Base-by-base conservation (phyloP, 2,329 filamentous ascomycete species). In the Ramularia collo-cygni region DNA sequence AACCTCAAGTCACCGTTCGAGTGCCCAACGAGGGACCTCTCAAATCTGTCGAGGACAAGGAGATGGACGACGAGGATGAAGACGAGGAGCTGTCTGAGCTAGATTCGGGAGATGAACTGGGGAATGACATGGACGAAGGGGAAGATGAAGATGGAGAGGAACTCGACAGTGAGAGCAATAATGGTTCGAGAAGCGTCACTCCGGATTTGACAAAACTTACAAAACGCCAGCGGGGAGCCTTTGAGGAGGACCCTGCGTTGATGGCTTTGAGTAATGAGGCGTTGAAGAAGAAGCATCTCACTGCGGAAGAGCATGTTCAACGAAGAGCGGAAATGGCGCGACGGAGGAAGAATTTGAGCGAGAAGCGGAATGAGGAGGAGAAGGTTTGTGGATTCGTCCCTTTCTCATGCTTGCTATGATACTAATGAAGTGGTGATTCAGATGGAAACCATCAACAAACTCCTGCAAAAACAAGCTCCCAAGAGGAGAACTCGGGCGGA, bases 401-500 rank as follows among this genome's bases (percentile, higher is more conserved):
- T n/a, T n/a, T n/a, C n/a, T n/a, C n/a, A n/a, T n/a, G n/a, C n/a
- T n/a, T n/a, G n/a, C n/a, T n/a, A n/a, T n/a, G n/a, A n/a, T n/a
- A n/a, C n/a, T n/a, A n/a, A n/a, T n/a, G n/a, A n/a, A n/a, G n/a
- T n/a, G 13, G 27, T 12, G 21, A 14, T n/a, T 2, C 41, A 89
- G 84, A 85, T 87, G 76, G 85, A 90, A 69, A 92, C 85, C 0
- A 90, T 92, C 74, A 89, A 92, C 69, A 88, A 89, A 56, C 77
- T 92, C 2, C 77, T 92, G 37, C 88, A 88, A 64, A 88, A 89
- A 59, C 85, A 89, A 60, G 83, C 85, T 1, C 81, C 85, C 16
- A 89, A 90, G 63, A 66, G 69, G 28, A 65, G 67, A 15, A 66
- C 66, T 4, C 57, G 63, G n/a, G 77, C 77, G 41, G 60, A 64